Conservation (phyloP, 1,284 basidiomycete species). For the Ganoderma leucocontextum region DNA sequence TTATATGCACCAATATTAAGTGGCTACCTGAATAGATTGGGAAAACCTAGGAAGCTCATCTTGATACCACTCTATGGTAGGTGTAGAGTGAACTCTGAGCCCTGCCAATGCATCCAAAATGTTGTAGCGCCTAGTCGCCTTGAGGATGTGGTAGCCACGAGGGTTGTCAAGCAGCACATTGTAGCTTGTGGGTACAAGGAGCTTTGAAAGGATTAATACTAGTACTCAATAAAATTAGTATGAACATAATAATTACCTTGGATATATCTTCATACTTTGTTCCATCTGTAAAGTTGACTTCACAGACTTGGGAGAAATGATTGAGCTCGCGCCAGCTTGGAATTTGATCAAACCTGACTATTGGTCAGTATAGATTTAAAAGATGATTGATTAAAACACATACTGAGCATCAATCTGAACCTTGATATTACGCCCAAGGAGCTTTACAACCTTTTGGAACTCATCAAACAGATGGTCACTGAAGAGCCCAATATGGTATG, state of each 20-base stretch:
- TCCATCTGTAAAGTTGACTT: constrained; percentile 46
- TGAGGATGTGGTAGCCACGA: neutral
- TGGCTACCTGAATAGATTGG: too few species aligned
- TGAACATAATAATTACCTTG: constrained; percentile 39
- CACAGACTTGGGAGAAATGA: constrained; percentile 45
- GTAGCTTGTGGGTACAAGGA: neutral
- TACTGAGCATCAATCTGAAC: constrained; percentile 1
- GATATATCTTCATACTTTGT: constrained; percentile 48
- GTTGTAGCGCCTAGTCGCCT: neutral
- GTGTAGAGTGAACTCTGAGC: neutral
- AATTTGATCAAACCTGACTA: neutral
- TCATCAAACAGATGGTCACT: constrained; percentile 41
- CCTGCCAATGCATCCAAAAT: neutral
- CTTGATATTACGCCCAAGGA: constrained; percentile 43
- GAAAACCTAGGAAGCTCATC: neutral
- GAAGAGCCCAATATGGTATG: constrained; percentile 44
- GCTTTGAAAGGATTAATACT: too few species aligned
- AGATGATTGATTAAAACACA: neutral
- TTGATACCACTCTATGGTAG: neutral
- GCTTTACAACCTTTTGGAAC: constrained; percentile 34
- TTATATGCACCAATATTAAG: too few species aligned
- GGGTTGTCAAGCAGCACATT: neutral
- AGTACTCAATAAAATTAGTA: too few species aligned
- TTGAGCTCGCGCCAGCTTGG: constrained; percentile 35
- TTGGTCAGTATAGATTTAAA: neutral